These are phyloP conservation scores for Debaryomyces fabryi DNA, from an alignment of 1,139 yeast genomes.

Conservation along the genomic window DNA sequence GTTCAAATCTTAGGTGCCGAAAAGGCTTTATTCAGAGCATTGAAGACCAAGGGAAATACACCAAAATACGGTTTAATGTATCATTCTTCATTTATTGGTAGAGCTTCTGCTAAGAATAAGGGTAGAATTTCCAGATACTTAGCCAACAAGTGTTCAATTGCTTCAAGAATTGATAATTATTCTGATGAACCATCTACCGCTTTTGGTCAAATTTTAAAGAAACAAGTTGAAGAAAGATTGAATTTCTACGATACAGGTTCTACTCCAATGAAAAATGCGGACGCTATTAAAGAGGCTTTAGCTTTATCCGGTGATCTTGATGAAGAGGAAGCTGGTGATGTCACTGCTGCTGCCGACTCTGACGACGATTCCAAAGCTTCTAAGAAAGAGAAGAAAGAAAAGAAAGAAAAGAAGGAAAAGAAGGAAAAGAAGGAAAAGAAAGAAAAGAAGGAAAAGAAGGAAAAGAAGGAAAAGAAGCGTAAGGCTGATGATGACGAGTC, in stretches of 20 bases:
- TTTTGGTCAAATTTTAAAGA: conserved; percentile 88
- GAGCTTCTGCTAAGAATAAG: conserved; percentile 96
- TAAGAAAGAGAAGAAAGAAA: conserved; percentile 28
- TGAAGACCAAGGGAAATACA: conserved; percentile 97
- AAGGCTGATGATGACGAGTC: conserved; percentile 53
- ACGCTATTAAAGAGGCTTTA: conserved; percentile 91
- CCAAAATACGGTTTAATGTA: conserved; percentile 97
- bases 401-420: conserved; percentile 44
- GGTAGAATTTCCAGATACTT: conserved; percentile 98
- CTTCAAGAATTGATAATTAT: conserved; percentile 97
- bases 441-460: conserved; percentile 58
- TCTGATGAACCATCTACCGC: conserved; percentile 83
- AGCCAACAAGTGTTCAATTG: conserved; percentile 98
- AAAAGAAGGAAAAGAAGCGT: conserved; percentile 55
- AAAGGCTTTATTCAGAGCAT: conserved; percentile 97
- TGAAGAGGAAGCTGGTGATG: conserved; percentile 14
- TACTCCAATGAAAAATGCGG: conserved; percentile 94
- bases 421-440: conserved; percentile 57
- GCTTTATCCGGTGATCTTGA: conserved; percentile 59
- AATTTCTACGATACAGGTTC: conserved; percentile 95
- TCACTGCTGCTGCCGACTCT: conserved; percentile 19
- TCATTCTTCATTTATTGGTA: conserved; percentile 97
- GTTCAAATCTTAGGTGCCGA: conserved; percentile 99
- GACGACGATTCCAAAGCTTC: conserved; percentile 27
- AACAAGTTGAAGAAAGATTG: conserved; percentile 97